phyloP scores from a whole-genome alignment of 768 basidiomycete species.

The Leccinum broughii region DNA sequence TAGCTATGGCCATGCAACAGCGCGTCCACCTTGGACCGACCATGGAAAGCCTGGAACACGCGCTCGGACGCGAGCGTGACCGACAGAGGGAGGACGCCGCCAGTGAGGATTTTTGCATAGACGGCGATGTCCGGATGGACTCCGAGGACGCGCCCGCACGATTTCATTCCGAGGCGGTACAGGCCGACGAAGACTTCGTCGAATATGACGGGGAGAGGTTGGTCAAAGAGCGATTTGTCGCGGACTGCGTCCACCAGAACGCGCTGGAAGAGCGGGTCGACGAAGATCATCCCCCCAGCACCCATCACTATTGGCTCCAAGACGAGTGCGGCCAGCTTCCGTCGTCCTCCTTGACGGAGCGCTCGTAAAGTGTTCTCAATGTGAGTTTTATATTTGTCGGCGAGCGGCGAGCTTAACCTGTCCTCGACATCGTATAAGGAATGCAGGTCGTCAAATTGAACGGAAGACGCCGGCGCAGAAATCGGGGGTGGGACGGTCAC shows the following conservation, averaged over 20 bases:
- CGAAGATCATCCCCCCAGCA: slow-evolving; percentile 95
- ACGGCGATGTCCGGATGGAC: slow-evolving; percentile 85
- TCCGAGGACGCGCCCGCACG: slow-evolving; percentile 64
- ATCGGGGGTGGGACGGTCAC: slow-evolving; percentile 57
- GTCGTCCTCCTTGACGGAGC: slow-evolving; percentile 41
- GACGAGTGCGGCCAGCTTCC: slow-evolving; percentile 70
- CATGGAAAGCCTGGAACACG: slow-evolving; percentile 79
- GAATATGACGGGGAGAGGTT: slow-evolving; percentile 85
- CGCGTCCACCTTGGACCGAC: slow-evolving; percentile 77
- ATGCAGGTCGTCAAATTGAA: slow-evolving; percentile 44
- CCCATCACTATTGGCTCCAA: slow-evolving; percentile 93
- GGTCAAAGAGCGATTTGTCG: slow-evolving; percentile 35
- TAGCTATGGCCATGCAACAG: slow-evolving; percentile 95
- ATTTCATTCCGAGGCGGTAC: slow-evolving; percentile 79
- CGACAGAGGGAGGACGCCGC: slow-evolving; percentile 85
- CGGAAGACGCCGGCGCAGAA: slow-evolving; percentile 26
- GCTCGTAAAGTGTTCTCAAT: slow-evolving; percentile 52
- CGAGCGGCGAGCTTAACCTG: slow-evolving; percentile 63
- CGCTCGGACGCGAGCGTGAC: slow-evolving; percentile 79
- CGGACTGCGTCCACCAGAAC: slow-evolving; percentile 83
- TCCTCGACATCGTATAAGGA: slow-evolving; percentile 69
- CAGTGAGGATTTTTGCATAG: slow-evolving; percentile 91
- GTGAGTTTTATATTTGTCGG: slow-evolving; percentile 58
- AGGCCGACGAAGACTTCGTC: slow-evolving; percentile 96
- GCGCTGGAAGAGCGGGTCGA: slow-evolving; percentile 95